Base-by-base conservation (phyloP, 805 yeast genomes). In the Spathaspora sp. region DNA sequence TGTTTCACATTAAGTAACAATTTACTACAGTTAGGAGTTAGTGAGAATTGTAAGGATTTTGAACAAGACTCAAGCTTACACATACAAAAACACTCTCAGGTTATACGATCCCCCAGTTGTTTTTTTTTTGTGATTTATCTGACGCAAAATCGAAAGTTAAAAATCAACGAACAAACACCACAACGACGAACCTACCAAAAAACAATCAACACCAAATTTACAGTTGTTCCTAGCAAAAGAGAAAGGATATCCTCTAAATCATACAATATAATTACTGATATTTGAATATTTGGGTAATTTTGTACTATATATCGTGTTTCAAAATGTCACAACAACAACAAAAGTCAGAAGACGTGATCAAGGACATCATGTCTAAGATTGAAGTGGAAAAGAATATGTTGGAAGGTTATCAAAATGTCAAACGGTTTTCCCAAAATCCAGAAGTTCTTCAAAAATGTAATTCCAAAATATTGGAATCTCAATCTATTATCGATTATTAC, bases 391-490 rank as follows among this genome's bases (percentile, higher is more conserved):
- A 78, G 62, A 91, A 89, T 64, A 86, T 93, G 69, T 89, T 93
- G 46, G 85, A 82, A 54, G 98, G 97, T 50, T 94, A 96, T 50
- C 83, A 87, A 52, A 80, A 86, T 55, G 73, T 94, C 73, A 84
- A 89, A 65, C 84, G 85, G 65, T 84, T 83, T 57, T 89, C 98
- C 11, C 70, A 78, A 55, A 94, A 94, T 68, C 76, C 86, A 38
- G 82, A 81, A 58, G 97, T 93, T 46, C 90, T 92, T 58, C 96
- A 89, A 66, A 85, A 87, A 64, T 92, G 97, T 74, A 92, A 90
- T 69, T 83, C 90, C 26, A 89, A 86, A 61, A 91, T 94, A 59
- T 77, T 93, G 56, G 99, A 94, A 62, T 92, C 97, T 2, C 89
- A 89, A 62, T 85, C 89, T 57, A 94, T 93, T 67, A 87, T 94